These are phyloP conservation scores for Exophiala oligosperma DNA, from an alignment of 2,329 filamentous ascomycete species.

Conservation along the genomic window DNA sequence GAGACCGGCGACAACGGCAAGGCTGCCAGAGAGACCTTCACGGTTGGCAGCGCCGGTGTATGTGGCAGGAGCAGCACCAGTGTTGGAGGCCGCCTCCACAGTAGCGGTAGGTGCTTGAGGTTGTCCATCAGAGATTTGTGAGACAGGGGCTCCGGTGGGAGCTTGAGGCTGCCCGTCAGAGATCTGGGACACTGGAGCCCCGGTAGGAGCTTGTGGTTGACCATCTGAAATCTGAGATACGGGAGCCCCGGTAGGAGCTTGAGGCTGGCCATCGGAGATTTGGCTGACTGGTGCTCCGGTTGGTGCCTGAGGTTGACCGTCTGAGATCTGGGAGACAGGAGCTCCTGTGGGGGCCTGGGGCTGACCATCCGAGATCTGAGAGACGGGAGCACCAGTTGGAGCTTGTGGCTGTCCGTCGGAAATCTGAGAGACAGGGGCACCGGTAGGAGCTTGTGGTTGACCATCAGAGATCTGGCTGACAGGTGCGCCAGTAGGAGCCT, in stretches of 20 bases:
- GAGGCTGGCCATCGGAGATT: constrained; percentile 24
- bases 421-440: constrained; percentile 16
- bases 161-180: constrained; percentile 43
- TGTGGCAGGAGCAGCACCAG: constrained; percentile 13
- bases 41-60: constrained; percentile 25
- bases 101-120: constrained; percentile 37
- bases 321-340: constrained; percentile 16
- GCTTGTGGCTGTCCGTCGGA: constrained; percentile 25
- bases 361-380: constrained; percentile 36
- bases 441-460: constrained; percentile 32
- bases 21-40: constrained; percentile 18
- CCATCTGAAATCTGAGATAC: constrained; percentile 31
- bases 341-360: constrained; percentile 29
- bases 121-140: constrained; percentile 51
- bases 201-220: constrained; percentile 29
- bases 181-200: constrained; percentile 33
- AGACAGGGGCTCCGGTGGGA: constrained; percentile 39
- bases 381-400: constrained; percentile 17
- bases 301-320: constrained; percentile 20
- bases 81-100: constrained; percentile 27
- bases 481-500: constrained; percentile 31
- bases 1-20: constrained; percentile 24
- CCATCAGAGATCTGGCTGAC: constrained; percentile 22
- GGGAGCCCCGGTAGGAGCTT: constrained; percentile 36
- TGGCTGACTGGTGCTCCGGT: constrained; percentile 40